Base-by-base conservation (phyloP, 176 grass and related monocot species). In the Saccharum officinarum region DNA sequence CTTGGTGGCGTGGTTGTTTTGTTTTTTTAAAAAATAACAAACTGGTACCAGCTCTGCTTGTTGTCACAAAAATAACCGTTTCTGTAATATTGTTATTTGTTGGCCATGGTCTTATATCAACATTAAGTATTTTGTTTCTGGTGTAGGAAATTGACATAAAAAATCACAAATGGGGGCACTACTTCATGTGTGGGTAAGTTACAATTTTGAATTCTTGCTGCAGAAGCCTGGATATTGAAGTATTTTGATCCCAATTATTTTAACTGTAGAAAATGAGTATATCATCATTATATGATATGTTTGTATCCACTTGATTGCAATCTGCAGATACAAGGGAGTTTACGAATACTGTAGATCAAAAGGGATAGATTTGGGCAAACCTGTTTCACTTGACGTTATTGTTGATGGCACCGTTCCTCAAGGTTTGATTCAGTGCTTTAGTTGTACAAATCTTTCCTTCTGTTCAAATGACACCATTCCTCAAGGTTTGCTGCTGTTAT, bases 151-250 rank as follows among this genome's bases (percentile, higher is more conserved):
- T 98, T 81, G 97, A 98, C 88, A 72, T 94, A 69, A 98, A 94
- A 83, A 94, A 95, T 61, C 97, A 98, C 83, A 94, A 91, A 80
- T 98, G 97, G 97, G 97, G 93, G 17, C 97, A 98, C 74, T 98
- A 98, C 68, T 98, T 98, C 73, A 92, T 98, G 79, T 98, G 97
- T 25, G 97, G 97, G 97, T 95, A 86, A 94, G 93, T 74, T 87
- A 26, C 67, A 79, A 28, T 37, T 70, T 70, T 46, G 18, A 81
- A 34, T 69, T 28, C 44, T 6, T 33, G 57, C 22, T 57, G 10
- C 33, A 75, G 28, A 86, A 40, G 31, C 26, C 18, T 72, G 8
- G 1, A 9, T 57, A 9, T 10, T 84, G 20, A 30, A 45, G 1
- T 63, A 70, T 78, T 7, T 55, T 22, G 3, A 14, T 57, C 22